A percentile compares a stretch with the other conserved stretches of the same genome.
phyloP scores from a whole-genome alignment of 495 filamentous ascomycete genomes.

The Xylaria castorea region DNA sequence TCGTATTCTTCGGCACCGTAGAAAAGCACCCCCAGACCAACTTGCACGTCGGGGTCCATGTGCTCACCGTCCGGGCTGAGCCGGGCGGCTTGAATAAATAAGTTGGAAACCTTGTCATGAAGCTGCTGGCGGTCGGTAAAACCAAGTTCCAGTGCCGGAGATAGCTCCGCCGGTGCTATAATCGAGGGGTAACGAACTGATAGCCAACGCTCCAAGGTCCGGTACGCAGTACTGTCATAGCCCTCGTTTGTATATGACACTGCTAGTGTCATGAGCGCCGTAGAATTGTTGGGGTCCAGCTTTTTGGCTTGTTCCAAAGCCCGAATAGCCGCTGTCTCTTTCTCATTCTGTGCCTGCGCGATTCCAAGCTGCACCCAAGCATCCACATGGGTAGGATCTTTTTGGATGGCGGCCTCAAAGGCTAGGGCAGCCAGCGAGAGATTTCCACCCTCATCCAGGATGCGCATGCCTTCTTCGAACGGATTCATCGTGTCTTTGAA shows the following conservation, averaged over 20 bases:
- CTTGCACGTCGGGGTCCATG: constrained; percentile 98
- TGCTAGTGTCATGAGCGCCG: constrained; percentile 91
- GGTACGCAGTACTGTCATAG: constrained; percentile 95
- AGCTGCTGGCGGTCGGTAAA: constrained; percentile 91
- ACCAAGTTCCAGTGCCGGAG: constrained; percentile 75
- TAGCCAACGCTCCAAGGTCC: constrained; percentile 96
- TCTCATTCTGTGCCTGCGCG: constrained; percentile 97
- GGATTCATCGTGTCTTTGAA: constrained; percentile 79
- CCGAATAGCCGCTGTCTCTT: constrained; percentile 97
- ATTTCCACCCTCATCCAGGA: constrained; percentile 91
- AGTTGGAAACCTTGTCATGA: constrained; percentile 85
- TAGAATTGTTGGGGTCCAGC: constrained; percentile 82
- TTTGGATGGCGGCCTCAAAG: constrained; percentile 96
- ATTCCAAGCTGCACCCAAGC: constrained; percentile 92
- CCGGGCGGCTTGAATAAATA: constrained; percentile 92
- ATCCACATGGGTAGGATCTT: constrained; percentile 82
- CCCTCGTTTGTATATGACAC: constrained; percentile 99
- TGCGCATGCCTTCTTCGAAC: constrained; percentile 88
- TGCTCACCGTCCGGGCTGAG: constrained; percentile 82
- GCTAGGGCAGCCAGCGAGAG: constrained; percentile 91
- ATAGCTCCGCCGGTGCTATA: constrained; percentile 69
- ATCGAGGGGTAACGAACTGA: constrained; percentile 87
- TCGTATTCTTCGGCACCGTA: constrained; percentile 98
- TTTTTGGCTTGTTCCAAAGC: constrained; percentile 91
- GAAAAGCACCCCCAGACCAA: constrained; percentile 95